Evolutionary conservation across 495 filamentous ascomycete species (phyloP), one percentile per base, ranked within the genome.

Genomic region (Aspergillus saccharolyticus): DNA sequence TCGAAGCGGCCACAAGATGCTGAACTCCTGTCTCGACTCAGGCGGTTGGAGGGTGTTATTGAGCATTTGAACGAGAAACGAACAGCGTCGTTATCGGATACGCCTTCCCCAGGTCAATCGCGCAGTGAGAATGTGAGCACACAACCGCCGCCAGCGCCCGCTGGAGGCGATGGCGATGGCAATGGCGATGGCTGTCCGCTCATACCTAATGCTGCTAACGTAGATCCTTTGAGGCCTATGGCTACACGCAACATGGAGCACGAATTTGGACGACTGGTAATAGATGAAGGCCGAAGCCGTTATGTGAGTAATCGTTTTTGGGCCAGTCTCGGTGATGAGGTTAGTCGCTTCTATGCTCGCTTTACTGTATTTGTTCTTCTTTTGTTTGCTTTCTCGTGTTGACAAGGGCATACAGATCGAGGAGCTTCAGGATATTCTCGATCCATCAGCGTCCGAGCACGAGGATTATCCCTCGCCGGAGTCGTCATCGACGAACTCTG

Each of bases 241-340:
- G 33, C 57, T 15, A 56, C 52, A 42, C 65, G 63, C 21, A 71
- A 60, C 21, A 74, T 88, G 17, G 80, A 85, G 45, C 81, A 83
- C 60, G 83, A 89, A 58, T 86, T 95, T 63, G 93, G 93, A 33
- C 78, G 91, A 51, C 68, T 97, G 62, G 88, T 96, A 1, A 80
- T 96, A 47, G 90, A 89, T 57, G 88, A 95, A 63, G 86, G 87
- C 3, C 84, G 83, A 61, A 89, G 85, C 61, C 79, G 89, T 66
- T 97, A 97, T 72, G 86, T 96, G 57, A 92, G 89, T 68, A 92
- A 87, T 70, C 85, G 84, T 16, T 89, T 96, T 52, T 97, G 91
- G 92, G 85, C 87, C n/a, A 89, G 83, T 59, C 76, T 97, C 45
- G 89, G 85, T 50, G 89, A 93, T 57, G 90, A 97, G 82, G 90